Evolutionary conservation across 2,329 filamentous ascomycete genomes (phyloP), one percentile per base, ranked within the genome.

Genomic region (Colletotrichum karsti): DNA sequence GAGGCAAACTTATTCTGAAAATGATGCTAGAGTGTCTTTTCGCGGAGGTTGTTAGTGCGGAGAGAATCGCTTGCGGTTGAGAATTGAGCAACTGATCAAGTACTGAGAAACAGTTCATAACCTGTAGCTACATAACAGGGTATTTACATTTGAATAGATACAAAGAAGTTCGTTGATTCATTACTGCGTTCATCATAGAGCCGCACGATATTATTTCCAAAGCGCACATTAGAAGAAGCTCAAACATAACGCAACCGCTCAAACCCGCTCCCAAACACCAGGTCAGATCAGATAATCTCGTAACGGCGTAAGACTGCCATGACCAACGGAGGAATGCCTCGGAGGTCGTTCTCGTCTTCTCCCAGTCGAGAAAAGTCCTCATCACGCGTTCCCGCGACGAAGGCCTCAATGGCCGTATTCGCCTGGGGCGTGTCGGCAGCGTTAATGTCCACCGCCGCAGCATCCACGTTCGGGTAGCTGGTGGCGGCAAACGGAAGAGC

Each of bases 221-320:
- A 15, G 28, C 7, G 28, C 4, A 22, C 13, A 30, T 12, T 7
- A n/a, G 7, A 26, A 5, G 10, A 35, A 35, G 8, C 33, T 4
- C 1, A 37, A 39, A 15, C 30, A 26, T 2, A 15, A 13, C 9
- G 48, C 5, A 33, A 6, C 24, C 9, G 44, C 46, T 57, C 22
- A 24, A 20, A 26, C n/a, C 7, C 18, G 22, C 18, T 18, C 13
- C 22, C 5, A 4, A 10, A n/a, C n/a, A n/a, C n/a, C n/a, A n/a
- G n/a, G 1, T 13, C 42, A 35, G 24, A 9, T 46, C n/a, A 67
- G 4, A 67, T 57, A 20, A 67, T 15, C 4, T 46, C 59, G 15
- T 57, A 67, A 10, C 51, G 37, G 7, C 64, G 59, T 13, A 67
- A 9, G 9, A 67, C 64, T 13, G 59, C 64, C 20, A 67, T 24